Evolutionary conservation across 257 asterid species (phyloP).

Genomic region (Fraxinus excelsior): DNA sequence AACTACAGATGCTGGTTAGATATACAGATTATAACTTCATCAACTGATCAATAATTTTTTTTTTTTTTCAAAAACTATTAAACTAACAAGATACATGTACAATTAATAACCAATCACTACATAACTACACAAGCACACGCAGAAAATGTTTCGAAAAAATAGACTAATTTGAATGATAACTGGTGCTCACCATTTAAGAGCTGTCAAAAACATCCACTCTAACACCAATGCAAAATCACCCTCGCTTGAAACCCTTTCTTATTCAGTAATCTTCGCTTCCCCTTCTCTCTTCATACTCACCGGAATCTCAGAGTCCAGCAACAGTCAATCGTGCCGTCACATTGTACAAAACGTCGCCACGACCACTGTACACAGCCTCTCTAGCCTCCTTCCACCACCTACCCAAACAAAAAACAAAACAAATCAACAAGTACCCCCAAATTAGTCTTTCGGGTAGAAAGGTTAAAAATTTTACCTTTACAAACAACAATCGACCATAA

Average conservation of each 20-base stretch:
- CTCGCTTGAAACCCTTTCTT: slow-evolving; percentile 32
- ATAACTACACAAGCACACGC: too few species aligned
- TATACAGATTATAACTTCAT: not conserved
- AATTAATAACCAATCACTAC: not conserved
- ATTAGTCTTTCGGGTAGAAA: not conserved
- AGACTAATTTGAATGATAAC: not conserved
- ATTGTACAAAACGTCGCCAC: too few species aligned
- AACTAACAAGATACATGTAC: too few species aligned
- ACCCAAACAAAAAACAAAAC: not conserved
- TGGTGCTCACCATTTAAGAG: slow-evolving; percentile 57
- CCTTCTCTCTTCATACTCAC: too few species aligned
- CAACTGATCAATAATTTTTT: not conserved
- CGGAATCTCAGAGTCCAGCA: too few species aligned
- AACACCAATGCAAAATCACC: slow-evolving; percentile 62
- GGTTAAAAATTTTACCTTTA: not conserved
- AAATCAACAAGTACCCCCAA: not conserved
- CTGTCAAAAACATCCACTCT: slow-evolving; percentile 78
- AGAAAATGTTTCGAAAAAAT: too few species aligned
- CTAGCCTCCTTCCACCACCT: slow-evolving; percentile 10
- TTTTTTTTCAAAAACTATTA: not conserved
- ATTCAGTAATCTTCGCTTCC: too few species aligned
- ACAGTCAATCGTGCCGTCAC: too few species aligned
- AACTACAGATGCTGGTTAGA: not conserved
- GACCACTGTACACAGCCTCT: not conserved
- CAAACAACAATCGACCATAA: too few species aligned